Evolutionary conservation across 352 stramenopile species (phyloP), one percentile per base, ranked within the genome.

Genomic region (Peronospora farinosa): DNA sequence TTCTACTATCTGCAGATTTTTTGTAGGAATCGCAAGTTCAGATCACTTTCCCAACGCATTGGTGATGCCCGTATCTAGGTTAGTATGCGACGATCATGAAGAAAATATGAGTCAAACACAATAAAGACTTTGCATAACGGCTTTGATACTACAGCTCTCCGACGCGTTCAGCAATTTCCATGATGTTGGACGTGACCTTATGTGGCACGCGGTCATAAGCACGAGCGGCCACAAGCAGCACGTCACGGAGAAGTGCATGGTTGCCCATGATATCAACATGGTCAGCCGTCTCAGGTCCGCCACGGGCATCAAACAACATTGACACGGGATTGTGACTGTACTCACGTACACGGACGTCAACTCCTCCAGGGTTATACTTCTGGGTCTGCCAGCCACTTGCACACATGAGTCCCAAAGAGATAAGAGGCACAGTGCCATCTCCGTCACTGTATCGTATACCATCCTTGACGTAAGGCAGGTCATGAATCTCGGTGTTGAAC

Each of bases 221-320:
- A n/a, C 74, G 54, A 39, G 68, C 71, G 1, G 68, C 69, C 19
- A 91, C 69, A 7, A 72, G 69, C 37, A 91, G 51, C 15, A 91
- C 47, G 54, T 91, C 77, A 35, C 69, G 79, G 50, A 96, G 95
- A 12, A 96, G 72, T 27, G 82, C 84, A 47, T 95, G 69, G 70
- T 98, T 97, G 31, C 92, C 92, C 69, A 98, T 86, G 60, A 98
- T 97, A 51, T 98, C 92, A 3, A 98, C 88, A 73, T 98, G 94
- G 48, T 98, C 92, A 15, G 83, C 80, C 5, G 80, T 91, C 48
- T 72, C 71, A 1, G 80, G 80, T 1, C 80, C 80, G 9, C 80
- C 80, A 25, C 80, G 78, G 11, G 80, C 43, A 40, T 91, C 80
- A 42, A 69, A 86, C 32, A 91, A 51, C 43, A 91, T 70, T 23